Evolutionary conservation across 768 basidiomycete species (phyloP), one percentile per base, ranked within the genome.

Genomic region (Porphyrellus cyaneotinctus): DNA sequence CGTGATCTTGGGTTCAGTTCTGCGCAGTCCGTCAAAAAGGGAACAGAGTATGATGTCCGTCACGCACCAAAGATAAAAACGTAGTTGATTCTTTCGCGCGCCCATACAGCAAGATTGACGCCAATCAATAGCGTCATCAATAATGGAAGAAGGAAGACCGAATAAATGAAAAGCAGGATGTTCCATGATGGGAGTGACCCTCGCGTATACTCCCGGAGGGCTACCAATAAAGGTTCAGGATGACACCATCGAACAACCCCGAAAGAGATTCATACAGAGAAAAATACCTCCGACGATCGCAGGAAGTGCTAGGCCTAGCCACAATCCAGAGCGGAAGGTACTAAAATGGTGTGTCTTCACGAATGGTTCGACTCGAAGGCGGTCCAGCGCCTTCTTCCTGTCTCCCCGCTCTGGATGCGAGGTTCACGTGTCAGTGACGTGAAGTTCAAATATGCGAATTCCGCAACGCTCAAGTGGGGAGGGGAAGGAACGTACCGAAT

Each of bases 1-100:
- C 78, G 80, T 24, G 86, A 85, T 52, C 83, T 77, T 15, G 83
- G 63, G 57, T 91, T 81, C 43, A 95, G 68, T 65, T 89, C 91
- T 86, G 58, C 18, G 22, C 15, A 23, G 8, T 32, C 18, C 8
- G 18, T 64, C 23, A 65, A 23, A 26, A n/a, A 49, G 2, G 8
- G 13, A 38, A 31, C 2, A 17, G 33, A 43, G 3, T 2, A 39
- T 5, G 6, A 5, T 20, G 14, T 6, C 12, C 32, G 23, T 13
- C 24, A 61, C 78, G 35, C 52, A 88, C 88, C 87, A 62, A 94
- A 90, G 33, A 95, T 90, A 65, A 97, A 95, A 15, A 84, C 80
- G 61, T 94, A 97, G 65, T 97, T 98, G 58, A 99, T 92, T 36
- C 88, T 78, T 11, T 84, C 74, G 8, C 72, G 69, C 0, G 81